Conservation (phyloP, 2,329 filamentous ascomycete species). For the Rutstroemia sp. region DNA sequence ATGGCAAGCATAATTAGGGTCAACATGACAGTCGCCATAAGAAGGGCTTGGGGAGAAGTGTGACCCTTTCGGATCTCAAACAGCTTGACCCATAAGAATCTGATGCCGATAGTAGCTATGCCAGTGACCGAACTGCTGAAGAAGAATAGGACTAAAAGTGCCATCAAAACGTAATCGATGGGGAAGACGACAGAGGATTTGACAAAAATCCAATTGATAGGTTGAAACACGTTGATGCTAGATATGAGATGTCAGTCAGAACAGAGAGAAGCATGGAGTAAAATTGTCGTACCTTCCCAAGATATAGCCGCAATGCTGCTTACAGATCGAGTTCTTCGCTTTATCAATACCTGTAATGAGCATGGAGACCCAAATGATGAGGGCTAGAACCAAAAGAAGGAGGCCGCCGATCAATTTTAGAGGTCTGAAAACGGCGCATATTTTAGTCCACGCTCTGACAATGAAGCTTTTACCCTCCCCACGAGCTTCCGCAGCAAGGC, state of each 20-base stretch:
- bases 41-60: slow-evolving; percentile 83
- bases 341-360: slow-evolving; percentile 94
- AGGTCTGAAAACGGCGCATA: slow-evolving; percentile 76
- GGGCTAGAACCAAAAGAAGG: slow-evolving; percentile 62
- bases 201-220: slow-evolving; percentile 84
- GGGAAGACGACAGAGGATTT: slow-evolving; percentile 79
- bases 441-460: slow-evolving; percentile 69
- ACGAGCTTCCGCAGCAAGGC: slow-evolving; percentile 73
- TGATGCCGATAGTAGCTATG: slow-evolving; percentile 80
- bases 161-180: slow-evolving; percentile 85
- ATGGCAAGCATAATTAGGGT: slow-evolving; percentile 84
- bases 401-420: slow-evolving; percentile 83
- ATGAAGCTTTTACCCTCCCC: slow-evolving; percentile 71
- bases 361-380: slow-evolving; percentile 85
- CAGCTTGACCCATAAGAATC: slow-evolving; percentile 90
- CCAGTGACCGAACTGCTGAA: slow-evolving; percentile 85
- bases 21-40: slow-evolving; percentile 85
- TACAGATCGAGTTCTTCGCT: slow-evolving; percentile 90
- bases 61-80: slow-evolving; percentile 86
- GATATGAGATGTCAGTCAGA: neutral
- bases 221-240: slow-evolving; percentile 86
- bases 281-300: slow-evolving; percentile 45
- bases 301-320: slow-evolving; percentile 84
- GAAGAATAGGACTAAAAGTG: slow-evolving; percentile 75
- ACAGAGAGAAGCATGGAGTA: neutral